Evolutionary conservation across 345 rosid genomes (phyloP).

Genomic region (Hibiscus mutabilis): DNA sequence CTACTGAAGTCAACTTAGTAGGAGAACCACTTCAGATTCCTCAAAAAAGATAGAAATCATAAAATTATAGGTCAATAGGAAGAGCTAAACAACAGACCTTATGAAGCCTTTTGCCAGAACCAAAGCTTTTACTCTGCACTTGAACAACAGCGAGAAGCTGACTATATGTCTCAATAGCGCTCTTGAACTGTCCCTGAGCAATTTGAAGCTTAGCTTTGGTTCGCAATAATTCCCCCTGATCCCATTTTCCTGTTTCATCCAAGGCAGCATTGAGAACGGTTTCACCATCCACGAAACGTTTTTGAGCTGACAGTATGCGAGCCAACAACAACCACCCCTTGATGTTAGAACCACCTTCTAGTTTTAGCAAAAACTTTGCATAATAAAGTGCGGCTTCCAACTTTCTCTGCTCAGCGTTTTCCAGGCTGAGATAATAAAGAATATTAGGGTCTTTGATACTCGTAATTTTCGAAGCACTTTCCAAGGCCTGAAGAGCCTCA

Average conservation of each 20-base stretch:
- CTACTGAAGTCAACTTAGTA: neutral
- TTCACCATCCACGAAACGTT: slow-evolving; percentile 53
- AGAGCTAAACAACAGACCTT: slow-evolving; percentile 32
- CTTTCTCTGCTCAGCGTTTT: slow-evolving; percentile 74
- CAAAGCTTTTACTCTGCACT: slow-evolving; percentile 54
- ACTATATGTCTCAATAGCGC: slow-evolving; percentile 55
- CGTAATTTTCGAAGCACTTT: slow-evolving; percentile 43
- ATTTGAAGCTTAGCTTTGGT: slow-evolving; percentile 68
- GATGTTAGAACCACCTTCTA: slow-evolving; percentile 51
- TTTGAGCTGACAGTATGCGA: slow-evolving; percentile 72
- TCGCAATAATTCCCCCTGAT: slow-evolving; percentile 74
- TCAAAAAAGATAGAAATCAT: neutral
- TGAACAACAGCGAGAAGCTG: slow-evolving; percentile 71
- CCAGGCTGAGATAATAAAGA: slow-evolving; percentile 56
- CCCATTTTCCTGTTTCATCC: slow-evolving; percentile 74
- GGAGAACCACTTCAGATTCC: neutral
- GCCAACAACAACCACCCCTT: slow-evolving; percentile 69
- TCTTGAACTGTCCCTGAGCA: slow-evolving; percentile 48
- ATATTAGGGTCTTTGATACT: slow-evolving; percentile 38
- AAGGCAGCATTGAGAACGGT: slow-evolving; percentile 48
- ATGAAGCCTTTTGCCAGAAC: slow-evolving; percentile 33
- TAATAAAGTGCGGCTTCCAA: slow-evolving; percentile 49
- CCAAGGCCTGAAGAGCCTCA: slow-evolving; percentile 58
- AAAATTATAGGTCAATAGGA: neutral
- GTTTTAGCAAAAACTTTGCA: slow-evolving; percentile 39